phyloP scores from a whole-genome alignment of 2,329 filamentous ascomycete species.

The Trichoderma sp. region DNA sequence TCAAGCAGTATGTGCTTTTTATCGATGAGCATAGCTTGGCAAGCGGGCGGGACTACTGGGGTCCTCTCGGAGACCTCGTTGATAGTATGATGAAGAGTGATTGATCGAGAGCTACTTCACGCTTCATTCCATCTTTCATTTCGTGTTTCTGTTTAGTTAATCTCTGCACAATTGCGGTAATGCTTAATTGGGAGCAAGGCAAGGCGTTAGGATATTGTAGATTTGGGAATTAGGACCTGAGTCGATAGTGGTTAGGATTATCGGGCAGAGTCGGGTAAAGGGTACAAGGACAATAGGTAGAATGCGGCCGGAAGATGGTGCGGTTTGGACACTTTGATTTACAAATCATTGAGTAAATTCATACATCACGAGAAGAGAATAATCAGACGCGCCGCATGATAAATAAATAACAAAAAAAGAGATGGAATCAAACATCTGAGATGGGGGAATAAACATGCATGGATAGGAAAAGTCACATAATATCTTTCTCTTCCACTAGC shows the following conservation, averaged over 20 bases:
- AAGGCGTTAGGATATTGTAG: constrained; percentile 26
- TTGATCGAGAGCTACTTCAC: constrained; percentile 39
- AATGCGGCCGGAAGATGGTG: background rate
- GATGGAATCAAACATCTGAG: background rate
- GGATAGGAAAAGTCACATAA: background rate
- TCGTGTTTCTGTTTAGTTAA: background rate
- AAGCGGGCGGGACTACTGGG: constrained; percentile 96
- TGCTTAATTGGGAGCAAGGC: constrained; percentile 19
- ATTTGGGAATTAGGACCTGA: background rate
- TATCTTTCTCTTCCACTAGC: background rate
- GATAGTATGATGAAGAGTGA: constrained; percentile 98
- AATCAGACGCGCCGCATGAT: background rate
- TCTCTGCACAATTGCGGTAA: constrained; percentile 6
- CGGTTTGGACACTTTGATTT: background rate
- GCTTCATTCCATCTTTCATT: background rate
- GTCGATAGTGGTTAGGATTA: background rate
- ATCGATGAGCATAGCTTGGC: constrained; percentile 94
- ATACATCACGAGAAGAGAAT: constrained; percentile 12
- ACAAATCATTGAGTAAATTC: constrained; percentile 5
- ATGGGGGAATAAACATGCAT: background rate
- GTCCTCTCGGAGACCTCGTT: constrained; percentile 88
- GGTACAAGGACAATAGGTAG: background rate
- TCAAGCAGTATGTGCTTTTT: constrained; percentile 99
- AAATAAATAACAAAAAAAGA: background rate
- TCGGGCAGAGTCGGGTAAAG: constrained; percentile 17